phyloP scores from a whole-genome alignment of 2,329 filamentous ascomycete genomes.

The Microthyrium microscopicum region DNA sequence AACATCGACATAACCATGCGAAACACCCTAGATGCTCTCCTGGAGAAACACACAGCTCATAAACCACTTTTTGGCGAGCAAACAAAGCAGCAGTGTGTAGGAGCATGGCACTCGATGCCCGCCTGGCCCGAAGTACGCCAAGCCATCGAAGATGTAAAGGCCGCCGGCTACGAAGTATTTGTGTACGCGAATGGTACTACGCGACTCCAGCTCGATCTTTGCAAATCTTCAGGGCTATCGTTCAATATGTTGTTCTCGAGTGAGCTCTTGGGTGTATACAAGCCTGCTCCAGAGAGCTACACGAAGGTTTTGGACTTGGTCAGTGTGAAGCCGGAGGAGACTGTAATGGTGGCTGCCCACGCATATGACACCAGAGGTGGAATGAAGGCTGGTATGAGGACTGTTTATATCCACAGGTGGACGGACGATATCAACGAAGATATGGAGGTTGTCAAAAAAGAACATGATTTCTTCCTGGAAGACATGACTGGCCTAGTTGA shows the following conservation, averaged over 20 bases:
- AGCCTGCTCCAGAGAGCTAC: slow-evolving; percentile 33
- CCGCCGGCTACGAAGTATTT: slow-evolving; percentile 21
- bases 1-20: slow-evolving; percentile 36
- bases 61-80: slow-evolving; percentile 11
- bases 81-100: slow-evolving; percentile 14
- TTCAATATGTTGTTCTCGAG: slow-evolving; percentile 39
- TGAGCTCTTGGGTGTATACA: slow-evolving; percentile 28
- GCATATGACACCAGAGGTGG: slow-evolving; percentile 36
- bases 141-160: slow-evolving; percentile 26
- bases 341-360: slow-evolving; percentile 37
- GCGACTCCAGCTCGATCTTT: slow-evolving; percentile 37
- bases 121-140: slow-evolving; percentile 35
- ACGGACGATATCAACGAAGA: slow-evolving; percentile 37
- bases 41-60: slow-evolving; percentile 14
- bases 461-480: slow-evolving; percentile 24
- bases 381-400: slow-evolving; percentile 31
- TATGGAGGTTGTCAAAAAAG: slow-evolving; percentile 21
- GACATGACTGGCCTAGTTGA: slow-evolving; percentile 7
- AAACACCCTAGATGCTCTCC: slow-evolving; percentile 22
- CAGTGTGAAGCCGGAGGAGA: slow-evolving; percentile 28
- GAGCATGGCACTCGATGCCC: slow-evolving; percentile 31
- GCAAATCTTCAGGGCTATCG: slow-evolving; percentile 27
- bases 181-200: slow-evolving; percentile 40
- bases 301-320: slow-evolving; percentile 28
- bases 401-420: slow-evolving; percentile 35